These are phyloP conservation scores for Cryphonectria parasitica DNA, from an alignment of 2,329 filamentous ascomycete genomes.

Conservation along the genomic window DNA sequence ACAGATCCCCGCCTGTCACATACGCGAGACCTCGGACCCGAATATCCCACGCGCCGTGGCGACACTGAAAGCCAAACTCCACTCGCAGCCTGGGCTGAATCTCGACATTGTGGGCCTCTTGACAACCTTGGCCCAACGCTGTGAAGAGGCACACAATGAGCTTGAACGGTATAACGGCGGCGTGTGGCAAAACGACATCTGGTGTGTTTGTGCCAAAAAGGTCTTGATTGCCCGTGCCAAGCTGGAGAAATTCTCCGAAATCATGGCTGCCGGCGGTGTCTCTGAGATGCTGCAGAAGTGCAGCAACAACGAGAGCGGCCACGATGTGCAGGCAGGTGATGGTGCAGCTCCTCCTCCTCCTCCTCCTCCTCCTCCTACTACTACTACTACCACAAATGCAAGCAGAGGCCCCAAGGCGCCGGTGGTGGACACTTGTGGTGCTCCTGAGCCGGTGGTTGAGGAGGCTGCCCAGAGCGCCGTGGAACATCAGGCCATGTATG, in stretches of 20 bases:
- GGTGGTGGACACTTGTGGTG: not conserved
- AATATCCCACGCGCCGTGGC: slow-evolving; percentile 46
- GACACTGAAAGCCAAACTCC: slow-evolving; percentile 46
- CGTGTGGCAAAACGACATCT: slow-evolving; percentile 49
- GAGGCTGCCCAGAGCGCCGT: slow-evolving; percentile 14
- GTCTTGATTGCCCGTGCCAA: slow-evolving; percentile 51
- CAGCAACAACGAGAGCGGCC: not conserved
- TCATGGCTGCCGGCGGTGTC: slow-evolving; percentile 41
- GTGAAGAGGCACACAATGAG: slow-evolving; percentile 48
- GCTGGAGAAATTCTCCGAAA: slow-evolving; percentile 51
- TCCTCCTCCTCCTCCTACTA: not conserved
- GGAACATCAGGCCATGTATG: slow-evolving; percentile 12
- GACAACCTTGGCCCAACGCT: slow-evolving; percentile 44
- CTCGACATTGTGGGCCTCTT: slow-evolving; percentile 51
- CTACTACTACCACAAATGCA: not conserved
- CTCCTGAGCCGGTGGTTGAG: slow-evolving; percentile 11
- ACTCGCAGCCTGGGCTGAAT: slow-evolving; percentile 48
- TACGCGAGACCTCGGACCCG: slow-evolving; percentile 42
- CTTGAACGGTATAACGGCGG: slow-evolving; percentile 38
- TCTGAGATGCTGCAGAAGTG: not conserved
- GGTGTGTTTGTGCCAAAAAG: slow-evolving; percentile 53
- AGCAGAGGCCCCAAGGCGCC: not conserved
- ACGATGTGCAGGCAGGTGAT: not conserved
- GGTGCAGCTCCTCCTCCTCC: not conserved
- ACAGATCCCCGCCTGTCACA: slow-evolving; percentile 24